phyloP scores from a whole-genome alignment of 2,329 filamentous ascomycete species.

The Phaeoacremonium minimum region DNA sequence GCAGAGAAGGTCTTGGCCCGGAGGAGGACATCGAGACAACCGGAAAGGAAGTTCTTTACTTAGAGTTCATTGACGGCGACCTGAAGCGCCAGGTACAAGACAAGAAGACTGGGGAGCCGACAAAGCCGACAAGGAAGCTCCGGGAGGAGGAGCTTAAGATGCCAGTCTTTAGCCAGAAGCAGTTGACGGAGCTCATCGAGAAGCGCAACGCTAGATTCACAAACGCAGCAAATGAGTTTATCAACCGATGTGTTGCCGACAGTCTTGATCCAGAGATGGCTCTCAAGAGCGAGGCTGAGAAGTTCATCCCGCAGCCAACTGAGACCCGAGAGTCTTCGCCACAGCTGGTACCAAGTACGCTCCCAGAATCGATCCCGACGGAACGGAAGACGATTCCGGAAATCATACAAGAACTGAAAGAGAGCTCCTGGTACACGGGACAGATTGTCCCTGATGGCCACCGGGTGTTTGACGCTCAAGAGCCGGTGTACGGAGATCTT shows the following conservation, averaged over 20 bases:
- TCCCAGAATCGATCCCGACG: constrained; percentile 71
- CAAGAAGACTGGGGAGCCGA: constrained; percentile 69
- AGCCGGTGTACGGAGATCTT: constrained; percentile 76
- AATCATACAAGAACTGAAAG: constrained; percentile 80
- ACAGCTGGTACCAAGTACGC: constrained; percentile 28
- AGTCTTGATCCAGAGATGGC: constrained; percentile 62
- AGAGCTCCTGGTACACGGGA: constrained; percentile 79
- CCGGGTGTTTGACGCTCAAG: constrained; percentile 82
- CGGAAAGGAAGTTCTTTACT: constrained; percentile 70
- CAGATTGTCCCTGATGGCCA: constrained; percentile 94
- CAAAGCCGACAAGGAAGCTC: constrained; percentile 62
- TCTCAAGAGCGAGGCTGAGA: constrained; percentile 53
- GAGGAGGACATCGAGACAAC: constrained; percentile 22
- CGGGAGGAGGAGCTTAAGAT: constrained; percentile 80
- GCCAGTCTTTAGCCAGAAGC: constrained; percentile 88
- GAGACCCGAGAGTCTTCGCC: constrained; percentile 28
- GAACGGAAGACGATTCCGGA: constrained; percentile 78
- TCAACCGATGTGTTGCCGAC: constrained; percentile 67
- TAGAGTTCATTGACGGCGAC: constrained; percentile 91
- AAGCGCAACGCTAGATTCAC: constrained; percentile 83
- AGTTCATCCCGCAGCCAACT: constrained; percentile 59
- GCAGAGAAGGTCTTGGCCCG: constrained; percentile 35
- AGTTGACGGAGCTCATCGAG: constrained; percentile 85
- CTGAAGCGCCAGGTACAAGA: constrained; percentile 74
- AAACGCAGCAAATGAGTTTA: constrained; percentile 70